A percentile compares a stretch with the other conserved stretches of the same genome.
These are phyloP conservation scores for Marasmius sp. DNA, from an alignment of 1,284 basidiomycete species.

Conservation along the genomic window DNA sequence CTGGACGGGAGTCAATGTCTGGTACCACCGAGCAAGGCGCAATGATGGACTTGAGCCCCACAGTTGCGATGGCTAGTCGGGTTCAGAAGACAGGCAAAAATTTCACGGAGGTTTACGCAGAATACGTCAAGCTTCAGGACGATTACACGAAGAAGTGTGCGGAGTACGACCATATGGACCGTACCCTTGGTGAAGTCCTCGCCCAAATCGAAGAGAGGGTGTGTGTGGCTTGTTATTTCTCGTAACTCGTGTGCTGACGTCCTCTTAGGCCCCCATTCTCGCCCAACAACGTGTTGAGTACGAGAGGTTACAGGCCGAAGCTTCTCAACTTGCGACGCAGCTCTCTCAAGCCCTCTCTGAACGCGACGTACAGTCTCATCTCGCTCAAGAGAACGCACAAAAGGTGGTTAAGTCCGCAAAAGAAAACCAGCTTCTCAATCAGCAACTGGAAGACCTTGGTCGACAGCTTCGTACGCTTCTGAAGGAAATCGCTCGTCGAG, in stretches of 20 bases:
- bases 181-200: constrained; percentile 70
- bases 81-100: constrained; percentile 80
- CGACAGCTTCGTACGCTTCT: constrained; percentile 82
- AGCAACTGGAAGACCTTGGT: constrained; percentile 84
- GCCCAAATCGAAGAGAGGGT: constrained; percentile 89
- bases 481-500: constrained; percentile 76
- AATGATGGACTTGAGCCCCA: constrained; percentile 74
- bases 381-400: constrained; percentile 59
- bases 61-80: constrained; percentile 80
- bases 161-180: constrained; percentile 82
- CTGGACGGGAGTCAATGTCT: constrained; percentile 49
- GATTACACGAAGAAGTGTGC: constrained; percentile 75
- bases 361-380: constrained; percentile 53
- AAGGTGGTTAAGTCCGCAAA: constrained; percentile 60
- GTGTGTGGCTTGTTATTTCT: constrained; percentile 26
- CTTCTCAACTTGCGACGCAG: constrained; percentile 77
- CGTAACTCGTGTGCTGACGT: background rate
- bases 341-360: constrained; percentile 72
- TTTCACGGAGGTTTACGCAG: constrained; percentile 90
- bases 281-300: constrained; percentile 87
- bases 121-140: constrained; percentile 83
- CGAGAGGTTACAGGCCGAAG: constrained; percentile 75
- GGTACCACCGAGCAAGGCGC: constrained; percentile 45
- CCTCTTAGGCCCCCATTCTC: constrained; percentile 79
- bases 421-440: constrained; percentile 74